phyloP scores from a whole-genome alignment of 108 stramenopile genomes.

The Cyclotella baltica region DNA sequence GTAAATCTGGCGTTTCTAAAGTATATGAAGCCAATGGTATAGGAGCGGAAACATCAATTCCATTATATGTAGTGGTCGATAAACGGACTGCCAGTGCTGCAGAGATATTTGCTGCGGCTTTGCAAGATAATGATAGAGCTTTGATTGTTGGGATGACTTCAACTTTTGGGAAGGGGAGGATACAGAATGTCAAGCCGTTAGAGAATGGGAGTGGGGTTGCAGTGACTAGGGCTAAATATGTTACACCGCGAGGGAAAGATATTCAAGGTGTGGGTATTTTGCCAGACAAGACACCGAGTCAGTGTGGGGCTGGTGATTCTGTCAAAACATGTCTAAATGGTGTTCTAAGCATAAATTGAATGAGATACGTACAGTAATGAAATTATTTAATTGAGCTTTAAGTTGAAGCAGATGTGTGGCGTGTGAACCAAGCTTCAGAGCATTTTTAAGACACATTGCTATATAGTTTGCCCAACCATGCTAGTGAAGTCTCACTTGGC shows the following conservation, averaged over 20 bases:
- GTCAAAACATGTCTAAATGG: neutral
- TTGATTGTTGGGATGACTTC: slow-evolving; percentile 61
- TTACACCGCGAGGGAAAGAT: slow-evolving; percentile 76
- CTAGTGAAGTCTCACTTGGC: no score
- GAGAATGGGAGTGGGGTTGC: slow-evolving; percentile 77
- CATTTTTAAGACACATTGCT: no score
- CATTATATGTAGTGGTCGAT: slow-evolving; percentile 62
- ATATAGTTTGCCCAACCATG: no score
- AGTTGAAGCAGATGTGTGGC: no score
- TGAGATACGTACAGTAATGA: neutral
- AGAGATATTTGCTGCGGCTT: slow-evolving; percentile 80
- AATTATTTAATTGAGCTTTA: no score
- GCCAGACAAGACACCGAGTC: neutral
- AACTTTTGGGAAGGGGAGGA: slow-evolving; percentile 88
- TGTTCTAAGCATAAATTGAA: neutral
- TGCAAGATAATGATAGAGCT: slow-evolving; percentile 84
- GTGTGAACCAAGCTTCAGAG: no score
- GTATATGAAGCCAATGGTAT: slow-evolving; percentile 62
- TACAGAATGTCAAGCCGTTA: slow-evolving; percentile 81
- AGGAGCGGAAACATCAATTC: slow-evolving; percentile 50
- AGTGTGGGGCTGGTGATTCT: neutral
- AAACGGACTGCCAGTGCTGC: slow-evolving; percentile 62
- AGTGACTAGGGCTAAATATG: slow-evolving; percentile 84
- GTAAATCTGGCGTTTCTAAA: slow-evolving; percentile 50
- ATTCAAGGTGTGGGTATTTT: slow-evolving; percentile 81